phyloP scores from a whole-genome alignment of 176 grass and related monocot genomes.

The Bromus sterilis region DNA sequence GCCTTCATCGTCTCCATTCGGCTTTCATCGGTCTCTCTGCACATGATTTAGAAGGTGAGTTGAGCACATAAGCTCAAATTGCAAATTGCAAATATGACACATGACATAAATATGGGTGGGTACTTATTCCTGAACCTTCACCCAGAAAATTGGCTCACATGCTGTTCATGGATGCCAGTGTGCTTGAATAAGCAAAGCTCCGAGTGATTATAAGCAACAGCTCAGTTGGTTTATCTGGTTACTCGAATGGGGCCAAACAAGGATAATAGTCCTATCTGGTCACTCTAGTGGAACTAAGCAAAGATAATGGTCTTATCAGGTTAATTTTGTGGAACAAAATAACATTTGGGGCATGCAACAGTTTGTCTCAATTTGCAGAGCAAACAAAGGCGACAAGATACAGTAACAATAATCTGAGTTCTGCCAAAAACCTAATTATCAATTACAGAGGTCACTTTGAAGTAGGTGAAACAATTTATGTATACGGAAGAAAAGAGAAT shows the following conservation, averaged over 20 bases:
- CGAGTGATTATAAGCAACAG: background rate
- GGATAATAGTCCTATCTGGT: background rate
- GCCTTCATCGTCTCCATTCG: slow-evolving; percentile 76
- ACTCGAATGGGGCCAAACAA: background rate
- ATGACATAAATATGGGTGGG: background rate
- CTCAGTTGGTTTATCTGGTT: background rate
- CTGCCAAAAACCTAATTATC: background rate
- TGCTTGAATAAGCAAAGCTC: background rate
- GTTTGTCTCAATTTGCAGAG: background rate
- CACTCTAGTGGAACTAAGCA: background rate
- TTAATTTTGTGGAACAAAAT: no score
- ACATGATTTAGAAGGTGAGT: background rate
- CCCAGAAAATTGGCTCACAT: background rate
- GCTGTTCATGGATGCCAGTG: background rate
- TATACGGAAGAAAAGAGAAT: background rate
- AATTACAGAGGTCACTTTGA: background rate
- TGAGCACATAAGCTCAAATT: no score
- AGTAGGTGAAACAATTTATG: background rate
- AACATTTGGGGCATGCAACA: background rate
- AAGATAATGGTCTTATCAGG: background rate
- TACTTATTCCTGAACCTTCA: background rate
- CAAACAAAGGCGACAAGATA: background rate
- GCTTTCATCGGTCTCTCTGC: slow-evolving; percentile 65
- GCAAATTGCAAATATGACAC: background rate
- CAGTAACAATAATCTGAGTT: background rate